These are phyloP conservation scores for Spathaspora sp. DNA, from an alignment of 805 yeast genomes.

Conservation along the genomic window DNA sequence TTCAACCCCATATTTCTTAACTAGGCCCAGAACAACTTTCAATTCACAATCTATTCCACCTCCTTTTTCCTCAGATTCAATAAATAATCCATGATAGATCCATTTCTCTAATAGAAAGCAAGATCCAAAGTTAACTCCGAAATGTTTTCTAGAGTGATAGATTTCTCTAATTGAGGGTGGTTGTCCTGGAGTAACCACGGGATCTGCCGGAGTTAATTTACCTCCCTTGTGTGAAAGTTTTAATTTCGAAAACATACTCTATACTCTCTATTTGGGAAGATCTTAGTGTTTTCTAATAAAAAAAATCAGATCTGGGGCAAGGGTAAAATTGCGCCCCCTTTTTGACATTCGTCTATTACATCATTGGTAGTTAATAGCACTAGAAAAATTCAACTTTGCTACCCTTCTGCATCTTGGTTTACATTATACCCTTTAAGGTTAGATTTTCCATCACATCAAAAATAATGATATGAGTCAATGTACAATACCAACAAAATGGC, in stretches of 20 bases:
- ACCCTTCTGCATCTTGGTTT: background rate
- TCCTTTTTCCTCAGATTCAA: slow-evolving; percentile 36
- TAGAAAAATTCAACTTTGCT: background rate
- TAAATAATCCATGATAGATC: slow-evolving; percentile 62
- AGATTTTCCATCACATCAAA: background rate
- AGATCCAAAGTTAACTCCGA: slow-evolving; percentile 85
- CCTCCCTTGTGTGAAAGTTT: slow-evolving; percentile 28
- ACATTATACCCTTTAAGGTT: background rate
- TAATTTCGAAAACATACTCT: slow-evolving; percentile 27
- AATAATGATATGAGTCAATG: background rate
- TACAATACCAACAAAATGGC: slow-evolving; percentile 6
- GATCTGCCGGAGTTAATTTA: slow-evolving; percentile 19
- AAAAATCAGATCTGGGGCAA: background rate
- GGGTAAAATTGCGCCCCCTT: background rate
- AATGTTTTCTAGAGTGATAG: slow-evolving; percentile 59
- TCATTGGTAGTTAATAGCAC: background rate
- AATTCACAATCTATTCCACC: slow-evolving; percentile 56
- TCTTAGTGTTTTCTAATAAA: background rate
- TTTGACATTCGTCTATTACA: background rate
- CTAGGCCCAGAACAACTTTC: slow-evolving; percentile 58
- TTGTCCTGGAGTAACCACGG: slow-evolving; percentile 22
- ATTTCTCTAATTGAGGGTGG: slow-evolving; percentile 43
- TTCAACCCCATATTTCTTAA: slow-evolving; percentile 48
- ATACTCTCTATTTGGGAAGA: background rate
- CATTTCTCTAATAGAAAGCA: slow-evolving; percentile 77